Evolutionary conservation across 192 early-diverging fungal species (phyloP).

Genomic region (Linnemannia hyalina): DNA sequence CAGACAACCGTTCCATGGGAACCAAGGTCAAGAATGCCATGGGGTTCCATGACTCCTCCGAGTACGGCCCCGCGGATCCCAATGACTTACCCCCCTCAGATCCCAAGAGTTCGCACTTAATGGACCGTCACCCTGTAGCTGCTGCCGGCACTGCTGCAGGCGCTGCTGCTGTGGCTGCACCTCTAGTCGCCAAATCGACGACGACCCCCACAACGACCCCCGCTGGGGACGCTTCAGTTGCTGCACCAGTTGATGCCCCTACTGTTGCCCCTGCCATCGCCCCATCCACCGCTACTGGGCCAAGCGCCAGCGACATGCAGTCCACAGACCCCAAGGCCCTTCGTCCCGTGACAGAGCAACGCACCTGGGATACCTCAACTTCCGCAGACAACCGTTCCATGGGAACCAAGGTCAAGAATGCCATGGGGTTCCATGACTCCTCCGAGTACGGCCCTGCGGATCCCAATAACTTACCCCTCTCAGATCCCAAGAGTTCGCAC

Average conservation of each 20-base stretch:
- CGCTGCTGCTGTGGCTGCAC: neutral
- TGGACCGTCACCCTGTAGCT: neutral
- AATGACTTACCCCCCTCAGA: constrained; percentile 14
- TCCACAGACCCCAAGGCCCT: constrained; percentile 13
- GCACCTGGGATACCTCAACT: neutral
- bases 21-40: neutral
- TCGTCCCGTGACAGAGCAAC: neutral
- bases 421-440: neutral
- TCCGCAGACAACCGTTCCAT: neutral
- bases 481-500: constrained; percentile 12
- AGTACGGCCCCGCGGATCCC: constrained; percentile 18
- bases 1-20: neutral
- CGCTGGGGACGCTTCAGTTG: neutral
- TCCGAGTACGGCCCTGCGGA: constrained; percentile 17
- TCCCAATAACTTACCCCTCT: constrained; percentile 5
- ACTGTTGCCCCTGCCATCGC: no score
- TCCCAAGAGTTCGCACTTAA: neutral
- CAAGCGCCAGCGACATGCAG: neutral
- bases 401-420: neutral
- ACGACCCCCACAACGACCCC: neutral
- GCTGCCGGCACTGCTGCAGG: neutral
- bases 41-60: neutral
- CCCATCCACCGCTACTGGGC: no score
- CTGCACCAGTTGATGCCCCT: no score
- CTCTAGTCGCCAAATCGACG: neutral